phyloP scores from a whole-genome alignment of 768 basidiomycete species.

The Hygrophoropsis aurantiaca region DNA sequence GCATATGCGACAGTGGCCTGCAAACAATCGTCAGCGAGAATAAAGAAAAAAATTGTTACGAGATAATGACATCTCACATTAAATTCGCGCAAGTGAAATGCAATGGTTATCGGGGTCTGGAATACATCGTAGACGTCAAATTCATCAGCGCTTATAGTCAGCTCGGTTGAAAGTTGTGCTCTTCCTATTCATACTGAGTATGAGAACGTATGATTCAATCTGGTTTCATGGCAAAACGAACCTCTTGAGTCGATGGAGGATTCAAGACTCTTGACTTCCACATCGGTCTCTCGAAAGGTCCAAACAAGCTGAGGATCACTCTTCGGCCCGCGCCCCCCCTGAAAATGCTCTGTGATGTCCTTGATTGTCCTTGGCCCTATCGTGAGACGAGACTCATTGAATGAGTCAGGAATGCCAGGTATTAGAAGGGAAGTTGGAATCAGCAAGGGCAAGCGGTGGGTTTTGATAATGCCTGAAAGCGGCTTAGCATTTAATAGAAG shows the following conservation, averaged over 20 bases:
- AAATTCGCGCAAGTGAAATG: slow-evolving; percentile 83
- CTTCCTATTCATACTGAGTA: slow-evolving; percentile 39
- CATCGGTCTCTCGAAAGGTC: slow-evolving; percentile 71
- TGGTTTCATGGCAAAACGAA: slow-evolving; percentile 17
- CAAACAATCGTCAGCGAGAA: slow-evolving; percentile 1
- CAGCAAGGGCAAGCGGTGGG: slow-evolving; percentile 68
- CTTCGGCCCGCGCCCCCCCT: slow-evolving; percentile 57
- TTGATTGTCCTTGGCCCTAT: slow-evolving; percentile 73
- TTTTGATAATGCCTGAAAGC: slow-evolving; percentile 71
- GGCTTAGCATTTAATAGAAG: slow-evolving; percentile 11
- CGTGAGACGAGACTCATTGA: slow-evolving; percentile 61
- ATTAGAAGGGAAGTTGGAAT: slow-evolving; percentile 58
- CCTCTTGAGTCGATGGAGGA: slow-evolving; percentile 67
- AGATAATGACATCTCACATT: slow-evolving; percentile 47
- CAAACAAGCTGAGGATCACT: slow-evolving; percentile 80
- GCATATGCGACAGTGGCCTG: slow-evolving; percentile 82
- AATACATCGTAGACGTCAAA: slow-evolving; percentile 76
- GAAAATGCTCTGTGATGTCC: slow-evolving; percentile 83
- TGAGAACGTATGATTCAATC: neutral
- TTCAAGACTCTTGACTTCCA: slow-evolving; percentile 67
- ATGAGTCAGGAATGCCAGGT: slow-evolving; percentile 60
- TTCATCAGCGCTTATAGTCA: slow-evolving; percentile 74
- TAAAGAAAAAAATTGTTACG: neutral
- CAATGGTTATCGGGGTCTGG: slow-evolving; percentile 62
- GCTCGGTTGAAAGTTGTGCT: slow-evolving; percentile 70